Conservation (phyloP, 805 yeast species). For the Saccharomycopsis sp. region DNA sequence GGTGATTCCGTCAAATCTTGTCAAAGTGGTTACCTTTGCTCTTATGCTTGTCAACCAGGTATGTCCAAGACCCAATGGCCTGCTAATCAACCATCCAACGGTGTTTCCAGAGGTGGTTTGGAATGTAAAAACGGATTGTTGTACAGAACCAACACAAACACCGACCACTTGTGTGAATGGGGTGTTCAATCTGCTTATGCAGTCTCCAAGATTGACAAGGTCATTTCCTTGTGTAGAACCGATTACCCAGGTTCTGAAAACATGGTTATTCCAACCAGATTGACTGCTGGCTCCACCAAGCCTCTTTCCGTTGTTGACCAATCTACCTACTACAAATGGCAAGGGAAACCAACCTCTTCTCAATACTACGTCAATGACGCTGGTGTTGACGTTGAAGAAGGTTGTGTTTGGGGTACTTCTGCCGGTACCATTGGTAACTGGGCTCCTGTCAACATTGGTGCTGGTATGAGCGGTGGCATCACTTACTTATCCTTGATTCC, state of each 20-base stretch:
- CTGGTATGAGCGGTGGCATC: slow-evolving; percentile 53
- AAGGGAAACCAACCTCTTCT: slow-evolving; percentile 75
- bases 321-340: slow-evolving; percentile 71
- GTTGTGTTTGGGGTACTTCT: slow-evolving; percentile 85
- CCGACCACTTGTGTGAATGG: slow-evolving; percentile 76
- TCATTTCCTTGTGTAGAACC: slow-evolving; percentile 91
- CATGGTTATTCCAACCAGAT: slow-evolving; percentile 90
- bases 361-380: slow-evolving; percentile 97
- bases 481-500: slow-evolving; percentile 66
- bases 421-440: slow-evolving; percentile 89
- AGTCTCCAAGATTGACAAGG: slow-evolving; percentile 44
- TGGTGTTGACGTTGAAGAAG: slow-evolving; percentile 82
- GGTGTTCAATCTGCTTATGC: slow-evolving; percentile 49
- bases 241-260: slow-evolving; percentile 99
- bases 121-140: slow-evolving; percentile 74
- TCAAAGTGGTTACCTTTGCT: slow-evolving; percentile 86
- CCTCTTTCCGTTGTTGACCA: slow-evolving; percentile 76
- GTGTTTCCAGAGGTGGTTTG: slow-evolving; percentile 92
- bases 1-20: slow-evolving; percentile 63
- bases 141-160: slow-evolving; percentile 64
- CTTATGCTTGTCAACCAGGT: slow-evolving; percentile 97
- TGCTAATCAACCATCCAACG: slow-evolving; percentile 70
- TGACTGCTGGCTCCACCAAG: slow-evolving; percentile 51
- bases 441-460: slow-evolving; percentile 77
- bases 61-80: slow-evolving; percentile 99